Base-by-base conservation (phyloP, 805 yeast species). In the Yamadazyma olivae region DNA sequence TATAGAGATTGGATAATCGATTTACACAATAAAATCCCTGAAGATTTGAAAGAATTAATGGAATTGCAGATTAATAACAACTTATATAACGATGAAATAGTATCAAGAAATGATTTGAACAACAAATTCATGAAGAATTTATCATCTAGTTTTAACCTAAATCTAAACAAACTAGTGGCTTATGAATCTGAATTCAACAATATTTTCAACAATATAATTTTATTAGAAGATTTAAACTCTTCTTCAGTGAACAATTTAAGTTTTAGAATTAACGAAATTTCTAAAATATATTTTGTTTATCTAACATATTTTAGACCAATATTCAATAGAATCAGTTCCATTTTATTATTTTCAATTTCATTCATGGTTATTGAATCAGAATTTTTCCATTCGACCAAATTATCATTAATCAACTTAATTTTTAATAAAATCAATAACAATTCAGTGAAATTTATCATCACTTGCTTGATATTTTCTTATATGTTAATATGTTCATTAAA, bases 281-380 rank as follows among this genome's bases (percentile, higher is more conserved):
- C 39, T 10, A 60, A 56, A 33, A 30, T 65, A 10, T 70, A 65
- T 28, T 77, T 57, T 41, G 43, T 57, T 27, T 59, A 64, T 34
- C 63, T 71, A 43, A 60, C 70, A 38, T 65, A 61, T 30, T 30
- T 75, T 7, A 52, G 65, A 6, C 89, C 90, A 0, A 31, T 56
- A 5, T 27, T 64, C 1, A 69, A 71, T 29, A 60, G 77, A n/a
- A 15, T 69, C 0, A 41, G 61, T 14, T 70, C 86, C 0, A 36
- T 71, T 0, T 10, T 68, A 0, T 50, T 81, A 14, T 66, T 65
- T 9, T 27, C 50, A 0, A 48, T 75, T 5, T 75, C 90, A 0
- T 54, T 77, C 5, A 51, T 77, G 2, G 61, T 87, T 3, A 68
- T 82, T n/a, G 79, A 83, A 60, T 81, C 90, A 14, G 95, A 87